These are phyloP conservation scores for Mucuna pruriens DNA, from an alignment of 306 rosid species.

Conservation along the genomic window DNA sequence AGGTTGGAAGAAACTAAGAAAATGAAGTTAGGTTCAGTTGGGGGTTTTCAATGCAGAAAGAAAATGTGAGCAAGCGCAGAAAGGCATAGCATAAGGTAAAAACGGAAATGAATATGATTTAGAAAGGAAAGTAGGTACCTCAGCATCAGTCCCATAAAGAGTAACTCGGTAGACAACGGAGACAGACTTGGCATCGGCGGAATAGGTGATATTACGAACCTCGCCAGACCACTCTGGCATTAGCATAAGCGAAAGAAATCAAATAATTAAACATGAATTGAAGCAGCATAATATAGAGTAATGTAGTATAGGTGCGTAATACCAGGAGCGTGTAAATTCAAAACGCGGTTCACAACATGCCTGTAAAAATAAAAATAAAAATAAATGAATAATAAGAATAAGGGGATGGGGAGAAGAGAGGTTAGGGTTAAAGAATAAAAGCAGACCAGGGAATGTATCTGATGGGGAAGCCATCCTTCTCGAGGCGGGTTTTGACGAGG, in stretches of 20 bases:
- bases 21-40: not conserved
- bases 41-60: not conserved
- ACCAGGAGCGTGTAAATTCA: slow-evolving; percentile 90
- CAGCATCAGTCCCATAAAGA: slow-evolving; percentile 90
- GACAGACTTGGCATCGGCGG: slow-evolving; percentile 73
- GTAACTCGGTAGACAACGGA: slow-evolving; percentile 87
- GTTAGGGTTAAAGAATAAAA: not conserved
- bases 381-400: too few relatives aligned
- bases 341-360: slow-evolving; percentile 77
- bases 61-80: not conserved
- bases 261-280: not conserved
- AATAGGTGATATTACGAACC: slow-evolving; percentile 65
- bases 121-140: slow-evolving; percentile 44
- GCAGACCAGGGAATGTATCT: slow-evolving; percentile 83
- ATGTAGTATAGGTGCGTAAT: too few relatives aligned
- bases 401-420: not conserved
- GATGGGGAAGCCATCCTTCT: slow-evolving; percentile 55
- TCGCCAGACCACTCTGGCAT: slow-evolving; percentile 91
- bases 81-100: too few relatives aligned
- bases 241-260: slow-evolving; percentile 7
- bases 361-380: slow-evolving; percentile 39
- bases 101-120: not conserved
- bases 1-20: not conserved
- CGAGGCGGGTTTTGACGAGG: slow-evolving; percentile 61
- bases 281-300: too few relatives aligned